A percentile compares a stretch with the other conserved stretches of the same genome.
Conservation (phyloP, 352 stramenopile species). For the Phytophthora rubi region DNA sequence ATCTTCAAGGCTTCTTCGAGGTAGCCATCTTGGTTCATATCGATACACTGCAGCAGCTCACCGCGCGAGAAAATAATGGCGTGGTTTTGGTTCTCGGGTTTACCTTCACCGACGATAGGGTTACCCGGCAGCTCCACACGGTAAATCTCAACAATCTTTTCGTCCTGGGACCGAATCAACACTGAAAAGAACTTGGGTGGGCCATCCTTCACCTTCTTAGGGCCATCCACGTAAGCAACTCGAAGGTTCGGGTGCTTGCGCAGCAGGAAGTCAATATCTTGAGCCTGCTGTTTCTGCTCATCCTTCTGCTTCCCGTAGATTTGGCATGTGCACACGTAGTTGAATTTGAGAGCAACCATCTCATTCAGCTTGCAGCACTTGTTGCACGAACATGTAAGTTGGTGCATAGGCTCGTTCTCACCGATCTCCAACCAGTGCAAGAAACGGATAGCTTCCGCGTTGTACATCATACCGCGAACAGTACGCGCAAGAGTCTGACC, state of each 20-base stretch:
- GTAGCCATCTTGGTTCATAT: conserved; percentile 90
- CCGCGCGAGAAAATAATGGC: conserved; percentile 84
- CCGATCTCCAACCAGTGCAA: conserved; percentile 87
- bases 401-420: conserved; percentile 87
- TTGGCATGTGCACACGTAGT: conserved; percentile 89
- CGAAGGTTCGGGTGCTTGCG: conserved; percentile 76
- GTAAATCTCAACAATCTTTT: conserved; percentile 82
- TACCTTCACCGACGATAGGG: conserved; percentile 85
- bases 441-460: conserved; percentile 84
- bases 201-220: conserved; percentile 87
- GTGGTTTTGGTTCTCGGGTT: conserved; percentile 89
- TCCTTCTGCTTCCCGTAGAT: conserved; percentile 89
- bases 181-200: conserved; percentile 86
- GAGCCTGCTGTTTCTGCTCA: conserved; percentile 80
- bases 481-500: conserved; percentile 82
- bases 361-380: conserved; percentile 83
- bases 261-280: conserved; percentile 79
- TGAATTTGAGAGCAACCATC: conserved; percentile 87
- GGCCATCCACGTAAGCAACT: conserved; percentile 81
- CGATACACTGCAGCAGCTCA: conserved; percentile 86
- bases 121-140: conserved; percentile 80
- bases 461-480: conserved; percentile 88
- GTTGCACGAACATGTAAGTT: conserved; percentile 75
- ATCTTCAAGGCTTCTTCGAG: conserved; percentile 84
- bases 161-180: conserved; percentile 68